These are phyloP conservation scores for Verticillium albo-atrum DNA, from an alignment of 2,329 filamentous ascomycete genomes.

Conservation along the genomic window DNA sequence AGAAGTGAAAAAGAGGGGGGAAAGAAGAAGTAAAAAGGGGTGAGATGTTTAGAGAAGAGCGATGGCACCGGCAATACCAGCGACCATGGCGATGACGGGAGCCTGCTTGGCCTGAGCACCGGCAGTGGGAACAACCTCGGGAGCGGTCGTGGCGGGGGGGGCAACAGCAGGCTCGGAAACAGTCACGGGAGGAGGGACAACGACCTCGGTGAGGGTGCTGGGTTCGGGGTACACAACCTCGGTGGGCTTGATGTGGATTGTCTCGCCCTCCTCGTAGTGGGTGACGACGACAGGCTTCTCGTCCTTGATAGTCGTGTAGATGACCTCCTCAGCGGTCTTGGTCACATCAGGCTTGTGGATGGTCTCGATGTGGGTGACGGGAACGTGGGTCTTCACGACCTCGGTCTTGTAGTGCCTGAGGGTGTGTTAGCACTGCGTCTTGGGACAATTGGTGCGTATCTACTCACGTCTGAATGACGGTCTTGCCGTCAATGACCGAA, in stretches of 20 bases:
- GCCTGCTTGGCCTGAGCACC: slow-evolving; percentile 24
- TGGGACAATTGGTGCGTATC: slow-evolving; percentile 29
- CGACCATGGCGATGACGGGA: slow-evolving; percentile 29
- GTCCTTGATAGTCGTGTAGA: slow-evolving; percentile 36
- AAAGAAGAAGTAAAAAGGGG: background rate
- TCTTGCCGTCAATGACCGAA: slow-evolving; percentile 35
- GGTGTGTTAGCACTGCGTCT: slow-evolving; percentile 22
- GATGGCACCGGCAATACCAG: slow-evolving; percentile 30
- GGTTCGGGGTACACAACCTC: slow-evolving; percentile 33
- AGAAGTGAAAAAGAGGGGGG: background rate
- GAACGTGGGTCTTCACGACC: slow-evolving; percentile 23
- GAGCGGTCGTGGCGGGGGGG: slow-evolving; percentile 10
- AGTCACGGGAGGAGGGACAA: slow-evolving; percentile 35
- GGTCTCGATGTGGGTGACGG: slow-evolving; percentile 28
- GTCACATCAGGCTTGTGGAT: slow-evolving; percentile 29
- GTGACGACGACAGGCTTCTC: slow-evolving; percentile 26
- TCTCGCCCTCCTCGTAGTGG: slow-evolving; percentile 29
- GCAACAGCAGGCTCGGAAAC: slow-evolving; percentile 16
- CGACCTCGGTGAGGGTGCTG: slow-evolving; percentile 20
- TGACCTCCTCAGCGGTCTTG: slow-evolving; percentile 28
- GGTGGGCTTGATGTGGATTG: slow-evolving; percentile 31
- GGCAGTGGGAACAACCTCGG: slow-evolving; percentile 17
- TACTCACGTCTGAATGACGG: slow-evolving; percentile 19
- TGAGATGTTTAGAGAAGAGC: slow-evolving; percentile 26
- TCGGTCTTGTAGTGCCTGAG: slow-evolving; percentile 22